Base-by-base conservation (phyloP, 164 flowering plant genomes). In the Umbellularia californica region DNA sequence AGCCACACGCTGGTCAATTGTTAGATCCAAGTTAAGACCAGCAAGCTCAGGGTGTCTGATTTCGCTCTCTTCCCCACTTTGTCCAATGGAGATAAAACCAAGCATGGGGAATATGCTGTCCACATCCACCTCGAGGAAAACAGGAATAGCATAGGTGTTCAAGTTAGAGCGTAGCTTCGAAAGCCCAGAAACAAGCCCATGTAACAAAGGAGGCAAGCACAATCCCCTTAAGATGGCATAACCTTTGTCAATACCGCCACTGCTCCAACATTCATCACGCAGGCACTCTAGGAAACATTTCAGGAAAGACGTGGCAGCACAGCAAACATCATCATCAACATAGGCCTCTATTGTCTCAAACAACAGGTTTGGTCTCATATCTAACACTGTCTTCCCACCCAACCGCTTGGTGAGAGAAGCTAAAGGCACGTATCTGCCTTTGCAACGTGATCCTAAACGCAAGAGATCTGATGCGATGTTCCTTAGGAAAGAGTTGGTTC, bases 401-500 rank as follows among this genome's bases (percentile, higher is more conserved):
- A 96, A 79, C 80, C 99, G 90, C 87, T 83, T 92, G n/a, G 90
- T 88, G 23, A 96, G 86, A 68, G 89, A 96, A 74, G 94, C 94
- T 76, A 94, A 85, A 72, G 99, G 99, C 71, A 88, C 88, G 76
- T 96, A 96, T 82, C 99, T 88, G 22, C 99, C 99, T 85, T 96
- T 96, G 81, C 97, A 96, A 23, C 98, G 90, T 65, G 94, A 77
- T 23, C 99, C 98, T 72, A 96, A 77, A 58, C 84, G 81, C 52
- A 96, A 89, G 75, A 96, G 91, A 77, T 92, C 89, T n/a, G 70
- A 71, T 58, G 94, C 89, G 79, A 88, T 92, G 73, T 82, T 88
- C 74, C 23, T 52, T 52, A 90, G 50, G 70, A 86, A 91, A 22
- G 84, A 77, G 72, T 81, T 87, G 24, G 82, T 82, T 70, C 69